Base-by-base conservation (phyloP, 148 eudicot species). In the Arbutus unedo region DNA sequence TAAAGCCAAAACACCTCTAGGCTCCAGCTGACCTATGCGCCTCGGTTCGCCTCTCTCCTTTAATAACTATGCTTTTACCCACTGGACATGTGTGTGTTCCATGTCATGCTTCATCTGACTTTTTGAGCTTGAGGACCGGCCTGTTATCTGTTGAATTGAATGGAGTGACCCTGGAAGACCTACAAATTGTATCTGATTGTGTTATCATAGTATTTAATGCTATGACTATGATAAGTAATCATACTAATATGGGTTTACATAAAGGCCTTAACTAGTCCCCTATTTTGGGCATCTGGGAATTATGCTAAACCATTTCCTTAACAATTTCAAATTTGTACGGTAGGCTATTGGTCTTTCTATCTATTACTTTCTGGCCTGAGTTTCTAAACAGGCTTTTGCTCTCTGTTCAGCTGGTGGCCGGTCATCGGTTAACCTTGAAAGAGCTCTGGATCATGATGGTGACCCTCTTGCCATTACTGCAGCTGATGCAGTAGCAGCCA, bases 381-480 rank as follows among this genome's bases (percentile, higher is more conserved):
- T 31, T 84, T 80, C 44, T 79, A 59, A 68, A 82, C 55, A 59
- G 51, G 59, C 73, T 83, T 41, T 21, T 44, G 71, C 78, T 47
- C 85, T 55, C 77, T 82, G 64, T 84, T 74, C 90, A 90, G 96
- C 90, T 85, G 83, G 77, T 86, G 90, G 82, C 23, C 86, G 87
- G 85, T 83, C 90, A 79, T 84, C 91, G 3, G 82, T 91, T 66
- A 90, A 91, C 77, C 88, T 91, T 55, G 94, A 93, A 86, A 87
- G 88, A 62, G 72, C 84, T 64, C 77, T 91, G 85, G 96, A 93
- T 82, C 89, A 89, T 60, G 92, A 90, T 77, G 94, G 91, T 70
- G 93, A 93, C 82, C 89, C 96, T 89, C 96, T 93, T 84, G 91
- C 91, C 60, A 88, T 93, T 78, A 86, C 96, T 13, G 81, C 91